Evolutionary conservation across 768 basidiomycete genomes (phyloP).

Genomic region (Sporobolomyces roseus): DNA sequence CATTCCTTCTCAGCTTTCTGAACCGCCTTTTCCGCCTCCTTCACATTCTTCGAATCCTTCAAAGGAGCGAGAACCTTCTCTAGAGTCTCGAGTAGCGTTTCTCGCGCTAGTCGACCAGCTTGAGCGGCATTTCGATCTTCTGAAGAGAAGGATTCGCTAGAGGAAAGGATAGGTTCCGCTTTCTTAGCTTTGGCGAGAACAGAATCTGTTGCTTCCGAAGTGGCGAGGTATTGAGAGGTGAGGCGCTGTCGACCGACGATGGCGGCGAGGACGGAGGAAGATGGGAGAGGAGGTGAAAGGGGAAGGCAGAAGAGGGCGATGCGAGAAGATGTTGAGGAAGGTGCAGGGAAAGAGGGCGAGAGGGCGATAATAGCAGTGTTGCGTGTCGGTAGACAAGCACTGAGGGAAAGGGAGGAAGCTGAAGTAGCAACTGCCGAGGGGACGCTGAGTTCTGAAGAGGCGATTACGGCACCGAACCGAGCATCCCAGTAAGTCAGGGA

Average conservation of each 20-base stretch:
- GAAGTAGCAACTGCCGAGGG: conserved; percentile 36
- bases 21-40: conserved; percentile 13
- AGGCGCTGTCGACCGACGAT: conserved; percentile 40
- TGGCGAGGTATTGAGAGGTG: conserved; percentile 30
- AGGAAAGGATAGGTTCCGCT: conserved; percentile 27
- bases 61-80: conserved; percentile 20
- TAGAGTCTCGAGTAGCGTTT: conserved; percentile 1
- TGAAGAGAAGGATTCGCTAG: not conserved
- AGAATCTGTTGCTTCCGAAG: conserved; percentile 1
- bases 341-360: not conserved
- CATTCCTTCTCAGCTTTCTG: conserved; percentile 22
- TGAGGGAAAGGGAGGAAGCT: not conserved
- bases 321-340: not conserved
- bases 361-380: conserved; percentile 23
- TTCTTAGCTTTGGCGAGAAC: conserved; percentile 21
- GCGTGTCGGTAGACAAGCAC: conserved; percentile 16
- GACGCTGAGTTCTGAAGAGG: conserved; percentile 21
- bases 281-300: conserved; percentile 27
- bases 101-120: conserved; percentile 4
- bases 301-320: conserved; percentile 35
- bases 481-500: conserved; percentile 35
- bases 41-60: not conserved
- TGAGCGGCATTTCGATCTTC: conserved; percentile 10
- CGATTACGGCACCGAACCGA: conserved; percentile 38
- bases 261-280: conserved; percentile 38